Conservation (phyloP, 108 stramenopile genomes). For the Pinguiococcus pyrenoidosus region DNA sequence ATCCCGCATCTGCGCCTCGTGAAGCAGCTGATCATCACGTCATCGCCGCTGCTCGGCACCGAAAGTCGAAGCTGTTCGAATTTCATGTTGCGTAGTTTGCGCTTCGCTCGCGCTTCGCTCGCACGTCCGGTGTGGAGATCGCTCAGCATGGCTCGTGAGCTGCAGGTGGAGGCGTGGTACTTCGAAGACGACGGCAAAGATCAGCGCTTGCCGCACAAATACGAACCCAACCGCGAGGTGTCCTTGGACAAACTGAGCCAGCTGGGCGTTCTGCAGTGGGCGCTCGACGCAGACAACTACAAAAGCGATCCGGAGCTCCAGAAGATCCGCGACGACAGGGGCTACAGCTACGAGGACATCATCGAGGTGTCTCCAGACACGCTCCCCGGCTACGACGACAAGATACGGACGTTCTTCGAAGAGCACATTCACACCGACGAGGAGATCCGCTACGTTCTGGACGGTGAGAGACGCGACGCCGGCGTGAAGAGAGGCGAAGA, state of each 20-base stretch:
- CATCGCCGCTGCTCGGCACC: no score
- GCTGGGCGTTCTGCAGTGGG: conserved; percentile 26
- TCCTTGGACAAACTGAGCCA: not conserved
- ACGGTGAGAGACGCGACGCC: conserved; percentile 45
- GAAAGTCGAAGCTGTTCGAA: no score
- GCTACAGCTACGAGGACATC: conserved; percentile 76
- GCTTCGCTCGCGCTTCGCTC: no score
- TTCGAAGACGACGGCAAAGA: conserved; percentile 3
- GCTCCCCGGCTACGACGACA: conserved; percentile 68
- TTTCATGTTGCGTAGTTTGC: no score
- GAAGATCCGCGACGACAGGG: conserved; percentile 14
- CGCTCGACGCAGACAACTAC: conserved; percentile 12
- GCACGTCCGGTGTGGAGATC: no score
- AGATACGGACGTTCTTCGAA: conserved; percentile 80
- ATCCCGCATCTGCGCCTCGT: no score
- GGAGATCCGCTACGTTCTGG: conserved; percentile 85
- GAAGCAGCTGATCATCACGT: no score
- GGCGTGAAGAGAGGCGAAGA: not conserved
- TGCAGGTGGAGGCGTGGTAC: conserved; percentile 11
- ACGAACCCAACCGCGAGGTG: not conserved
- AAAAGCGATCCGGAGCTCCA: conserved; percentile 8
- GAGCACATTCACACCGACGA: conserved; percentile 95
- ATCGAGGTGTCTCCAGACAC: conserved; percentile 76
- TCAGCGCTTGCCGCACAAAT: conserved; percentile 3
- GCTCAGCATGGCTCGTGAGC: no score